A percentile compares a stretch with the other conserved stretches of the same genome.
phyloP scores from a whole-genome alignment of 768 basidiomycete species.

The Boletus bicolor region DNA sequence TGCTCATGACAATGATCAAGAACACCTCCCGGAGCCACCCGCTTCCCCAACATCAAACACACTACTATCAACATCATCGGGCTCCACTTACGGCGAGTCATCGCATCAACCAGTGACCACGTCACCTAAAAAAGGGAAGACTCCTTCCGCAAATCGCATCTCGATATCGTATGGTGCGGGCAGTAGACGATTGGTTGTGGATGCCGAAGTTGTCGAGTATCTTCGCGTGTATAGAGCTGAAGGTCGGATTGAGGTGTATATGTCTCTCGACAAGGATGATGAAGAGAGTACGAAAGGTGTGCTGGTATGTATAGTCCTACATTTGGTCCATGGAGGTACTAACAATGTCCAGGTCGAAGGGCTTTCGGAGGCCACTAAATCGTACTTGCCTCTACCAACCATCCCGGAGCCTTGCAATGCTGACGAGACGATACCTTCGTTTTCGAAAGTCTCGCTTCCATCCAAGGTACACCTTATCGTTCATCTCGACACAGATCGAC shows the following conservation, averaged over 20 bases:
- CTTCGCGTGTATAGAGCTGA: constrained; percentile 79
- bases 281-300: constrained; percentile 67
- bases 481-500: constrained; percentile 82
- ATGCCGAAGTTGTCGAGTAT: constrained; percentile 81
- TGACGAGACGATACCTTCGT: constrained; percentile 72
- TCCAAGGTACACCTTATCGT: constrained; percentile 62
- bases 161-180: constrained; percentile 95
- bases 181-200: constrained; percentile 79
- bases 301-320: constrained; percentile 49
- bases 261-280: constrained; percentile 57
- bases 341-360: constrained; percentile 59
- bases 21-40: constrained; percentile 59
- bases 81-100: constrained; percentile 45
- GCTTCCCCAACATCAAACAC: constrained; percentile 55
- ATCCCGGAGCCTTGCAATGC: constrained; percentile 38
- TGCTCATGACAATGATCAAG: constrained; percentile 29
- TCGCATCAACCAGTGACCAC: constrained; percentile 31
- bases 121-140: constrained; percentile 37
- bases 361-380: constrained; percentile 66
- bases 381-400: constrained; percentile 59
- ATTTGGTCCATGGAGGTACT: constrained; percentile 4
- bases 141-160: constrained; percentile 78
- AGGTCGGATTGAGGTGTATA: constrained; percentile 78
- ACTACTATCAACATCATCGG: constrained; percentile 32
- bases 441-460: constrained; percentile 53